Evolutionary conservation across 2,329 filamentous ascomycete species (phyloP).

Genomic region (Monosporascus sp.): DNA sequence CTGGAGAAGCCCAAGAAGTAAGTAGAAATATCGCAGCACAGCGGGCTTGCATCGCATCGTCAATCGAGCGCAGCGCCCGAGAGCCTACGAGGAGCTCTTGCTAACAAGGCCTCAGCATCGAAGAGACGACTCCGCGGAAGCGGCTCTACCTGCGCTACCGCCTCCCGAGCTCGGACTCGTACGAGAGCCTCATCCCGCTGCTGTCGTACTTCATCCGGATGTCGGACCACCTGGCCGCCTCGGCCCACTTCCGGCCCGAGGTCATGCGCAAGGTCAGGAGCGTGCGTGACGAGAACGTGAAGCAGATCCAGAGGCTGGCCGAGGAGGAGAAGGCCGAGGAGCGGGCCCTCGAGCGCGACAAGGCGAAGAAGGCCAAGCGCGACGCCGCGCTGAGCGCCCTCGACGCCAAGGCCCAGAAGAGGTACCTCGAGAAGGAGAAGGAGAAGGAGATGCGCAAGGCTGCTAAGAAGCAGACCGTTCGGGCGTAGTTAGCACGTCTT

Average conservation of each 20-base stretch:
- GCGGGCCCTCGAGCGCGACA: slow-evolving; percentile 64
- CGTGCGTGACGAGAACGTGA: slow-evolving; percentile 74
- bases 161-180: slow-evolving; percentile 58
- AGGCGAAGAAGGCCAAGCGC: slow-evolving; percentile 81
- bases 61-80: no score
- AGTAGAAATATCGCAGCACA: slow-evolving; percentile 26
- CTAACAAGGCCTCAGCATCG: slow-evolving; percentile 50
- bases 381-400: slow-evolving; percentile 74
- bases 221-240: slow-evolving; percentile 72
- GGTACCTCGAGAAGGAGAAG: slow-evolving; percentile 75
- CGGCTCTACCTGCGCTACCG: slow-evolving; percentile 76
- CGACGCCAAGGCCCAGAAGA: slow-evolving; percentile 79
- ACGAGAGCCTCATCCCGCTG: slow-evolving; percentile 63
- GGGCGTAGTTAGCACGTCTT: slow-evolving; percentile 31
- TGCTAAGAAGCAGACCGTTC: slow-evolving; percentile 49
- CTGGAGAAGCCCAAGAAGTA: slow-evolving; percentile 80
- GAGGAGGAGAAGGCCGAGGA: slow-evolving; percentile 81
- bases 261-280: slow-evolving; percentile 77
- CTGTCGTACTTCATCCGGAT: slow-evolving; percentile 79
- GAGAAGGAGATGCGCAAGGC: slow-evolving; percentile 62
- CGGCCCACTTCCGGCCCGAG: slow-evolving; percentile 83
- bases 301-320: slow-evolving; percentile 71
- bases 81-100: not conserved
- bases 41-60: not conserved
- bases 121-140: slow-evolving; percentile 81